These are phyloP conservation scores for Aurantiochytrium sp. DNA, from an alignment of 108 stramenopile genomes.

Conservation along the genomic window DNA sequence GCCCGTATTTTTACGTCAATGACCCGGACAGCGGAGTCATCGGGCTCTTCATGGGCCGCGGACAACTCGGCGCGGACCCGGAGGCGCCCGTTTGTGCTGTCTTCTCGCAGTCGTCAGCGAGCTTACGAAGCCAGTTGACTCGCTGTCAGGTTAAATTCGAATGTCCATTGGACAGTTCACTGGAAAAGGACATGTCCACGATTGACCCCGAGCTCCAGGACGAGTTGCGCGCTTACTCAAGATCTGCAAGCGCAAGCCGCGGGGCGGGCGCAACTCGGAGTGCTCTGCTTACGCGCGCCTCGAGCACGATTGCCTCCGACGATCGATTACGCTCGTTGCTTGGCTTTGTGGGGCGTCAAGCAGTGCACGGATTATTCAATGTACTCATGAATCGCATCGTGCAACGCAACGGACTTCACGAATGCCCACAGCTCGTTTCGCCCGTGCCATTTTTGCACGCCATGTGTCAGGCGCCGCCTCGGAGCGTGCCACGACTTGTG, in stretches of 20 bases:
- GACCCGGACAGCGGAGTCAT: not conserved
- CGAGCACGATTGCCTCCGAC: not conserved
- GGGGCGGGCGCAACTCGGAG: not conserved
- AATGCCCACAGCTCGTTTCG: not conserved
- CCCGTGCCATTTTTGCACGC: not conserved
- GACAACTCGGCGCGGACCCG: not conserved
- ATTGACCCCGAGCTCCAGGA: slow-evolving; percentile 1
- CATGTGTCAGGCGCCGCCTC: not conserved
- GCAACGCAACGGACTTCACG: not conserved
- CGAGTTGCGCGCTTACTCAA: not conserved
- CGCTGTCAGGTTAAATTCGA: not conserved
- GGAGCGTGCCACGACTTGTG: not conserved
- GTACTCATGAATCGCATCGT: not conserved
- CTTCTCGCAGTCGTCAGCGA: not conserved
- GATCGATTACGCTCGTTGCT: not conserved
- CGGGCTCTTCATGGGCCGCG: not conserved
- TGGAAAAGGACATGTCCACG: not conserved
- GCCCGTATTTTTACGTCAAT: not conserved
- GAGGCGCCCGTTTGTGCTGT: not conserved
- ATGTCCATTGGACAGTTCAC: not conserved
- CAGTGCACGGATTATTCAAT: not conserved
- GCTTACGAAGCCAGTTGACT: not conserved
- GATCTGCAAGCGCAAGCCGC: not conserved
- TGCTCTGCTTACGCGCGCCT: not conserved
- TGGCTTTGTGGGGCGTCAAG: not conserved